Base-by-base conservation (phyloP, 441 rosid genomes). In the Mallotus repandus region DNA sequence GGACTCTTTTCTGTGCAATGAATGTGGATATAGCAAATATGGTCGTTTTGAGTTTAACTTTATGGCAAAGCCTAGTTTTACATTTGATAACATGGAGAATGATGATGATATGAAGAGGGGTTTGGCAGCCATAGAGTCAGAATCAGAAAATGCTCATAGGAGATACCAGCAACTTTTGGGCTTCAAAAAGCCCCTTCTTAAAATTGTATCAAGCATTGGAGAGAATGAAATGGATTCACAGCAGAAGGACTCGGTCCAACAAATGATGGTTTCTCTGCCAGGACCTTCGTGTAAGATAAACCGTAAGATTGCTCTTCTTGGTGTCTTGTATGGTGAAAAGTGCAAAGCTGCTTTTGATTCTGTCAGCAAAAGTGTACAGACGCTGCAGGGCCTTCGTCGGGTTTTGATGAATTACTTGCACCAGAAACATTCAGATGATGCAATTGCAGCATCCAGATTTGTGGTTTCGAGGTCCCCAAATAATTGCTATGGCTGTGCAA, bases 311-410 rank as follows among this genome's bases (percentile, higher is more conserved):
- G 97, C 98, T 75, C 99, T 95, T 83, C 94, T 97, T 76, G 99
- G 99, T 82, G 99, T 97, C 70, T 86, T 97, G 54, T 97, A 97
- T 83, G 99, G 98, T 84, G 99, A 97, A 84, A 97, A 97, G 83
- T 97, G 99, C 89, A 97, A 97, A 86, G 99, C 99, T 81, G 99
- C 99, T 80, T 97, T 97, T 87, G 99, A 95, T 85, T 97, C 99
- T 79, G 99, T 97, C 74, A 95, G 98, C 89, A 97, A 97, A 87
- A 97, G 99, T 84, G 99, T 97, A 65, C 99, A 97, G 89, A 97
- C 98, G 12, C 89, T 97, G 70, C 99, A 97, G 85, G 99, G 99
- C 69, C 92, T 97, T 81, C 99, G 99, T 70, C 84, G 93, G 72
- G 99, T 96, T 85, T 75, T 97, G 79, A 96, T 96, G 99, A 89